Evolutionary conservation across 2,329 filamentous ascomycete species (phyloP), one percentile per base, ranked within the genome.

Genomic region (Lasiodiplodia hormozganensis): DNA sequence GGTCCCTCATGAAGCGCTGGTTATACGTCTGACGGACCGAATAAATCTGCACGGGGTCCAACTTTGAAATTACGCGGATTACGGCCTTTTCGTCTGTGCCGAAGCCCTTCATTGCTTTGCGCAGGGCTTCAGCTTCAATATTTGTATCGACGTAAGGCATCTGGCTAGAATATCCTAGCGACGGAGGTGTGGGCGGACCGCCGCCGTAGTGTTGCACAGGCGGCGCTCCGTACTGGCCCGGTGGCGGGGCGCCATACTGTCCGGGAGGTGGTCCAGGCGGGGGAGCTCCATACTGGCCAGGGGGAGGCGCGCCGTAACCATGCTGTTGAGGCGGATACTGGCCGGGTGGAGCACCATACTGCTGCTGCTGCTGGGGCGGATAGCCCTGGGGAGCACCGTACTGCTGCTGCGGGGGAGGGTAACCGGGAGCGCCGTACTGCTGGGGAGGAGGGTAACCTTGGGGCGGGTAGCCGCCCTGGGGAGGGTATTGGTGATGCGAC

Each of bases 101-200:
- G 70, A 97, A 92, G 0, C 94, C 94, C 80, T 97, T 97, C 93
- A 97, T 97, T 2, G 95, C 93, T 73, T 87, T 87, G 65, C 93
- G 88, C 25, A 97, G 83, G 4, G 85, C 87, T 68, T 93, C 87
- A 0, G 93, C 91, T 73, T 96, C 89, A 14, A 84, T 82, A 3
- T 82, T 85, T 58, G 88, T 90, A 71, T 97, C 89, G 21, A 85
- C 83, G 36, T 87, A 85, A 53, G 92, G 91, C 5, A 74, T 74
- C 74, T 92, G 91, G 14, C 88, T 87, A 2, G 89, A 88, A 75
- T 97, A 97, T 43, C 94, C 94, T 0, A 86, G 80, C 0, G 92
- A 92, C 0, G 92, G 88, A 12, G 87, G 86, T 0, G 90, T 88
- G 21, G 12, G 90, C 72, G 77, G 73, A 36, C 75, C 74, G 62